Evolutionary conservation across 495 filamentous ascomycete genomes (phyloP).

Genomic region (Penicillium waksmanii): DNA sequence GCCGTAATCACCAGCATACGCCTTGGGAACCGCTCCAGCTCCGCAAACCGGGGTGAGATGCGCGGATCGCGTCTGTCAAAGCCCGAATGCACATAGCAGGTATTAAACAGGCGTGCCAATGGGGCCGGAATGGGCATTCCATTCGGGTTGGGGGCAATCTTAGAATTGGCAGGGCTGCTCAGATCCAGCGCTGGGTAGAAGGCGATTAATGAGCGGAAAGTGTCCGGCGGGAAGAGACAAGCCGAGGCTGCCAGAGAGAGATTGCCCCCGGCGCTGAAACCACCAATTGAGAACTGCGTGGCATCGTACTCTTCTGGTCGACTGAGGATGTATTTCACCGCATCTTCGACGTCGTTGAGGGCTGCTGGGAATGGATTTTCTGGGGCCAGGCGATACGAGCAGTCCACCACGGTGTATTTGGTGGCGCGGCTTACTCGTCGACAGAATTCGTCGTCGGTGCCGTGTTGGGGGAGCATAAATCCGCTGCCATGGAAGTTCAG

Average conservation of each 20-base stretch:
- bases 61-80: constrained; percentile 48
- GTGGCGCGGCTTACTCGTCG: constrained; percentile 39
- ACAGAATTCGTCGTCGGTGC: constrained; percentile 47
- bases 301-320: constrained; percentile 39
- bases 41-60: constrained; percentile 49
- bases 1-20: constrained; percentile 49
- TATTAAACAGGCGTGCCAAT: constrained; percentile 35
- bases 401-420: constrained; percentile 48
- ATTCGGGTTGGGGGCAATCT: constrained; percentile 29
- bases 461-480: constrained; percentile 46
- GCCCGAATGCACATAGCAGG: constrained; percentile 33
- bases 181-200: constrained; percentile 49
- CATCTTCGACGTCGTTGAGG: constrained; percentile 67
- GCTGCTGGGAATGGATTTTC: constrained; percentile 78
- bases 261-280: constrained; percentile 52
- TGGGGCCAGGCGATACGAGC: constrained; percentile 78
- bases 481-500: constrained; percentile 52
- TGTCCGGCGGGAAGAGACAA: constrained; percentile 41
- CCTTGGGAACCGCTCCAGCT: constrained; percentile 40
- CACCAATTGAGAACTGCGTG: constrained; percentile 43
- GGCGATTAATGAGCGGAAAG: constrained; percentile 44
- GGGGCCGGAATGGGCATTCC: constrained; percentile 30
- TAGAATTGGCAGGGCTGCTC: constrained; percentile 21
- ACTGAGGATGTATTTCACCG: constrained; percentile 37
- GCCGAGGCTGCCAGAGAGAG: constrained; percentile 44